Evolutionary conservation across 331 rosid genomes (phyloP).

Genomic region (Saraca asoca): DNA sequence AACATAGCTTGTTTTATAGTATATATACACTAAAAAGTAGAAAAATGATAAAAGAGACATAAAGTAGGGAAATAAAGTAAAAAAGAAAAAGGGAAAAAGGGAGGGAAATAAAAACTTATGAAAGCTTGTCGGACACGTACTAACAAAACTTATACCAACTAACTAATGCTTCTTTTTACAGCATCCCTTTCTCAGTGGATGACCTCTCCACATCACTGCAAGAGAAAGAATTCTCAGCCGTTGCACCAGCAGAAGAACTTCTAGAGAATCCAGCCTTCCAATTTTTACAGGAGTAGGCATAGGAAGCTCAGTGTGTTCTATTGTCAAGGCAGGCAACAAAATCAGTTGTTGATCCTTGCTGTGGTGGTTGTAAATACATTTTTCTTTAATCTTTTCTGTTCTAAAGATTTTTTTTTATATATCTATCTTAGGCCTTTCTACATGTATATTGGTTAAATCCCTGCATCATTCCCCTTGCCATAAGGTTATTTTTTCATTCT

Average conservation of each 20-base stretch:
- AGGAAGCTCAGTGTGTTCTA: constrained; percentile 42
- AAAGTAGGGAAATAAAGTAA: no score
- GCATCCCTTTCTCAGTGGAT: constrained; percentile 97
- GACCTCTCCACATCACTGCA: constrained; percentile 85
- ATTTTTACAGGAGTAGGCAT: constrained; percentile 62
- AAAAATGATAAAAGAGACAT: no score
- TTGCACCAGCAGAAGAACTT: constrained; percentile 56
- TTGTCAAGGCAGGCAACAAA: constrained; percentile 40
- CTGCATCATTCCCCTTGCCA: constrained; percentile 50
- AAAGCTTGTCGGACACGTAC: constrained; percentile 40
- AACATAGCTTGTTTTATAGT: no score
- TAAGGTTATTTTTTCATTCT: constrained; percentile 80
- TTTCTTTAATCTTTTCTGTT: not conserved
- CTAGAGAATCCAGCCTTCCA: constrained; percentile 60
- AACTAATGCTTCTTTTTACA: constrained; percentile 41
- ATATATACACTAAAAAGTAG: no score
- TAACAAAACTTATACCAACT: constrained; percentile 35
- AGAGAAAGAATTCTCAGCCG: constrained; percentile 77
- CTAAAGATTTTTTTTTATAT: no score
- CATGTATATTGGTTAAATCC: constrained; percentile 1
- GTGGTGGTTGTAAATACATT: constrained; percentile 60
- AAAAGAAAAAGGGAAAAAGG: no score
- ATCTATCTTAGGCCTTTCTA: no score
- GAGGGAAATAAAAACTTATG: constrained; percentile 16
- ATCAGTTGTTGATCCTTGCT: constrained; percentile 48